Evolutionary conservation across 2,329 filamentous ascomycete species (phyloP).

Genomic region (Aspergillus sp.): DNA sequence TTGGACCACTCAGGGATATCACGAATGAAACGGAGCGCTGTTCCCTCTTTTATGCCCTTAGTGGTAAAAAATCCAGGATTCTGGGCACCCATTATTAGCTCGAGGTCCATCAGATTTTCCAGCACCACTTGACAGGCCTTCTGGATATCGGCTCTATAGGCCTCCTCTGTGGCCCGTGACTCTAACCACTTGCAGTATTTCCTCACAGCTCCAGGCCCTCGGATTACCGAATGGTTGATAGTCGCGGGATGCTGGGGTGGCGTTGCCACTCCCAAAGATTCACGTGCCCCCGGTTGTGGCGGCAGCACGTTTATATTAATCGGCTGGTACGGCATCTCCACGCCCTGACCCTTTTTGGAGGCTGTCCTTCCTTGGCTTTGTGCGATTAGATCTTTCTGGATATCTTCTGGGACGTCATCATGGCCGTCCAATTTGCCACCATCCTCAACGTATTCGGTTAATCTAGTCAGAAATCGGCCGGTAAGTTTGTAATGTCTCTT

Average conservation of each 20-base stretch:
- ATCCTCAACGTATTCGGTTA: background rate
- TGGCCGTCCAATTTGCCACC: background rate
- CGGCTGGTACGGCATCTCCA: background rate
- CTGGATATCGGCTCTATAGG: slow-evolving; percentile 23
- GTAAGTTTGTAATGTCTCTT: slow-evolving; percentile 40
- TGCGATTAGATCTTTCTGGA: background rate
- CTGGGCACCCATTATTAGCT: slow-evolving; percentile 22
- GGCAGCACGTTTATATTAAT: background rate
- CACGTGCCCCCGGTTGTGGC: background rate
- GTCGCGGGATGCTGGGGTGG: background rate
- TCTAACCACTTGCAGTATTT: slow-evolving; percentile 25
- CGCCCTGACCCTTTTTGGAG: background rate
- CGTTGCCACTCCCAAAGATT: too few species aligned
- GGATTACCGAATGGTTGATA: slow-evolving; percentile 12
- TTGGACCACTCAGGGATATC: slow-evolving; percentile 20
- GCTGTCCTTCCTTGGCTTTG: background rate
- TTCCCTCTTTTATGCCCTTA: slow-evolving; percentile 20
- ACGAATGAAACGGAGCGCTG: slow-evolving; percentile 23
- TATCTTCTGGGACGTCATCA: background rate
- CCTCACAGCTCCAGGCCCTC: slow-evolving; percentile 22
- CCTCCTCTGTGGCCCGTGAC: slow-evolving; percentile 22
- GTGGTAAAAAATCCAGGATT: slow-evolving; percentile 5
- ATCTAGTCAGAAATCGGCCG: too few species aligned
- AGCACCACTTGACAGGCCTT: slow-evolving; percentile 20
- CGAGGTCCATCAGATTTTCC: slow-evolving; percentile 24